Evolutionary conservation across 169 alveolate species (phyloP).

Genomic region (Plasmodium fragile): DNA sequence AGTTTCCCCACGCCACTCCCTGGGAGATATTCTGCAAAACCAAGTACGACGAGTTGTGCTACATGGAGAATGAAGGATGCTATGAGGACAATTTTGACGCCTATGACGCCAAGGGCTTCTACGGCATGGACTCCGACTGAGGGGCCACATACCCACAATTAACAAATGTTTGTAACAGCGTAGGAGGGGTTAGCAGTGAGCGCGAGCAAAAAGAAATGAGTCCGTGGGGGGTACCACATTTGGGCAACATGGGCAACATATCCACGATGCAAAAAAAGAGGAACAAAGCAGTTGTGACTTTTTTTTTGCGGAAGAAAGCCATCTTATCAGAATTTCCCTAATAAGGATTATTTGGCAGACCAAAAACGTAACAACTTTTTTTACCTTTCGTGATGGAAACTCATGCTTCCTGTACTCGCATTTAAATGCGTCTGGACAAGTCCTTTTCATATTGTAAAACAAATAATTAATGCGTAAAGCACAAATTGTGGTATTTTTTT

Average conservation of each 20-base stretch:
- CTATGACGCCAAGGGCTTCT: slow-evolving; percentile 8
- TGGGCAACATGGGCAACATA: neutral
- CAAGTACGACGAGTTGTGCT: slow-evolving; percentile 68
- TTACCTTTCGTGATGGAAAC: neutral
- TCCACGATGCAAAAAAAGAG: neutral
- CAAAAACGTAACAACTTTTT: neutral
- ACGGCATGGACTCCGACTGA: neutral
- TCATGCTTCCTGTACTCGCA: neutral
- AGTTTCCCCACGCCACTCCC: slow-evolving; percentile 63
- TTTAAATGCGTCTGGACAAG: neutral
- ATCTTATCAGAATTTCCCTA: neutral
- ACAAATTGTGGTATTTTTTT: neutral
- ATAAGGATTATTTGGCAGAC: neutral
- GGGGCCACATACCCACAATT: neutral
- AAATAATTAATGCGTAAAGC: neutral
- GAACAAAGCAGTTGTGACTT: neutral
- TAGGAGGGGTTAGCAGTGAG: neutral
- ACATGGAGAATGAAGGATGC: slow-evolving; percentile 64
- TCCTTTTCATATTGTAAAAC: neutral
- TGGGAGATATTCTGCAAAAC: slow-evolving; percentile 75
- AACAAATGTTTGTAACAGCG: neutral
- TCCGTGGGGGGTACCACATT: neutral
- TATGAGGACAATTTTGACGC: slow-evolving; percentile 53
- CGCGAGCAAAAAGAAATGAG: neutral
- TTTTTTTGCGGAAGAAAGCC: neutral